Conservation (phyloP, 257 asterid species). For the Scutellaria baicalensis region DNA sequence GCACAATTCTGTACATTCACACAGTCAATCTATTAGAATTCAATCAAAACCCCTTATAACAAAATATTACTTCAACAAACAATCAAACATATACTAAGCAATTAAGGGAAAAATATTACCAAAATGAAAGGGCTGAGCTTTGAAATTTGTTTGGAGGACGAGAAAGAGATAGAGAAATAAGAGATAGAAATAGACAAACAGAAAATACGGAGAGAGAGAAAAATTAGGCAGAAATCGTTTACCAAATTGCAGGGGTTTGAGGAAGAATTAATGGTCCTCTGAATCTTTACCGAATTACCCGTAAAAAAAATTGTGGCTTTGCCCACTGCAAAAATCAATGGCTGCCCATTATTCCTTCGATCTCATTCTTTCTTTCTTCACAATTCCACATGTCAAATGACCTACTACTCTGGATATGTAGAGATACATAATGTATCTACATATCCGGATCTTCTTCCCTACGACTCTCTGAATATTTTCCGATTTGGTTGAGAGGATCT, state of each 20-base stretch:
- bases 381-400: background rate
- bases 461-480: background rate
- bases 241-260: slow-evolving; percentile 21
- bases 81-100: background rate
- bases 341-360: slow-evolving; percentile 20
- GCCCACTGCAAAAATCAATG: slow-evolving; percentile 18
- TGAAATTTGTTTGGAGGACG: slow-evolving; percentile 17
- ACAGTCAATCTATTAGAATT: background rate
- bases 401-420: background rate
- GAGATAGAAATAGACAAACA: slow-evolving; percentile 7
- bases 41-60: background rate
- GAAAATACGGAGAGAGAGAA: slow-evolving; percentile 3
- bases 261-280: slow-evolving; percentile 9
- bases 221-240: background rate
- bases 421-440: background rate
- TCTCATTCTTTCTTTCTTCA: slow-evolving; percentile 12
- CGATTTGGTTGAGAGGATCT: background rate
- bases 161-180: slow-evolving; percentile 10
- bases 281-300: slow-evolving; percentile 17
- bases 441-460: background rate
- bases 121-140: slow-evolving; percentile 6
- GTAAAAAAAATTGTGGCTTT: slow-evolving; percentile 14
- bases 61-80: background rate
- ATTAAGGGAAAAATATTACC: slow-evolving; percentile 1
- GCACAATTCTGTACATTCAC: background rate